phyloP scores from a whole-genome alignment of 23 red algal genomes.

The Gracilaria caudata region DNA sequence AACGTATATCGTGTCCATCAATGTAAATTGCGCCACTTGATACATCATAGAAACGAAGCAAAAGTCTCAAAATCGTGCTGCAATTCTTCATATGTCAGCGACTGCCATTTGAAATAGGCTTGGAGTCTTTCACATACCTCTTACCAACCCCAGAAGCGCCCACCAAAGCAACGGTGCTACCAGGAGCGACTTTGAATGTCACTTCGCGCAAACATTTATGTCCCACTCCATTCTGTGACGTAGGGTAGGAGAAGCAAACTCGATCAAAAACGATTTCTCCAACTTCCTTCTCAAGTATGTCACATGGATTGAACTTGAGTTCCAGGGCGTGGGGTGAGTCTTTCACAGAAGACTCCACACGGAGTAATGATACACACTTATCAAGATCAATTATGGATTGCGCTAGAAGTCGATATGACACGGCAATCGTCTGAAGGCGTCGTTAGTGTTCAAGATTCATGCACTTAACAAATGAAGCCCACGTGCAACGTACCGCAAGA shows the following conservation, averaged over 20 bases:
- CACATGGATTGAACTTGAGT: neutral
- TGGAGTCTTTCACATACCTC: neutral
- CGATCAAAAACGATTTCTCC: constrained; percentile 37
- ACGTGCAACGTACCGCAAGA: constrained; percentile 40
- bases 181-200: constrained; percentile 27
- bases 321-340: constrained; percentile 27
- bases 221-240: neutral
- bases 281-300: neutral
- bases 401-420: constrained; percentile 22
- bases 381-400: constrained; percentile 50
- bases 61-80: constrained; percentile 37
- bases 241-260: constrained; percentile 31
- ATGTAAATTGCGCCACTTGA: constrained; percentile 60
- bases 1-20: constrained; percentile 46
- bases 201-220: neutral
- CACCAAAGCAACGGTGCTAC: constrained; percentile 33
- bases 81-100: neutral
- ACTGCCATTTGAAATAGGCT: neutral
- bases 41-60: constrained; percentile 88
- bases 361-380: constrained; percentile 27
- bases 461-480: neutral
- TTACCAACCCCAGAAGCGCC: constrained; percentile 37
- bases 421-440: constrained; percentile 19
- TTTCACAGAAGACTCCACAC: neutral
- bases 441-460: neutral